phyloP scores from a whole-genome alignment of 495 filamentous ascomycete species.

The Trichoderma gamsii region DNA sequence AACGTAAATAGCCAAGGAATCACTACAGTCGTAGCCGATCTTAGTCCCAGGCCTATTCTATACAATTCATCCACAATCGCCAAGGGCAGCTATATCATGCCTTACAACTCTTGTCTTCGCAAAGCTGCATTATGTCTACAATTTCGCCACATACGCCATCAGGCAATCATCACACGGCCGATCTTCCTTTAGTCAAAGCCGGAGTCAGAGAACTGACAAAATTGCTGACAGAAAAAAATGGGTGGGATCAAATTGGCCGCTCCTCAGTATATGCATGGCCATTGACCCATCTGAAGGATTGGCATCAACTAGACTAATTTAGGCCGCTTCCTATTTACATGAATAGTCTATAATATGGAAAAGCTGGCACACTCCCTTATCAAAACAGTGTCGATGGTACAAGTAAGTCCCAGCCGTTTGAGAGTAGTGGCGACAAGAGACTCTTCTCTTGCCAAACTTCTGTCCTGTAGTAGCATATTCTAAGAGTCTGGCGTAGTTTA shows the following conservation, averaged over 20 bases:
- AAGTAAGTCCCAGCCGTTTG: too few relatives aligned
- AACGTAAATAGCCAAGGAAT: neutral
- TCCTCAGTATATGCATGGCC: neutral
- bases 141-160: neutral
- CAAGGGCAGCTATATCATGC: neutral
- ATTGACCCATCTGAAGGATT: neutral
- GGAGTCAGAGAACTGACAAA: neutral
- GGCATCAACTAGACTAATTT: neutral
- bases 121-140: neutral
- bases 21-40: neutral
- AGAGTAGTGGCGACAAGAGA: neutral
- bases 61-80: neutral
- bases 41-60: neutral
- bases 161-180: neutral
- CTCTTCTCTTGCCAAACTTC: neutral
- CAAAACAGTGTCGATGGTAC: too few relatives aligned
- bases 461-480: neutral
- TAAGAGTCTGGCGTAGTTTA: neutral
- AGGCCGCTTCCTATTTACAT: neutral
- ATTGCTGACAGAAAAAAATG: neutral
- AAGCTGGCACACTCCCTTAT: too few relatives aligned
- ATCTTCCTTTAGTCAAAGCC: neutral
- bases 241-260: neutral
- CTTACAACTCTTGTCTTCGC: neutral
- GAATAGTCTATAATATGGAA: neutral